Base-by-base conservation (phyloP, 306 rosid species). In the Myrica gale region DNA sequence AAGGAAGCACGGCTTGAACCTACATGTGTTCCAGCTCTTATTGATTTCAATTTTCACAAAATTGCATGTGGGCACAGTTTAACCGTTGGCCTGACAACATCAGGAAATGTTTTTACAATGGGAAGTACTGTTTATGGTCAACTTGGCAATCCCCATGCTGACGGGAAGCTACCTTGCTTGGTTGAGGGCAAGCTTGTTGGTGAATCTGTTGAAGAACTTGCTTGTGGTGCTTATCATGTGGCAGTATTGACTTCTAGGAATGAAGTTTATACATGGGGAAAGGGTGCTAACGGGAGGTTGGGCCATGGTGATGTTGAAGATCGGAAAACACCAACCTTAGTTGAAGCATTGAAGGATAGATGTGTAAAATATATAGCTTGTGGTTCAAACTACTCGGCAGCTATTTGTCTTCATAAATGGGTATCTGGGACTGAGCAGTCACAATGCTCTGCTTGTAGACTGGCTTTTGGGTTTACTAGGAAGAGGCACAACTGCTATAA, bases 201-300 rank as follows among this genome's bases (percentile, higher is more conserved):
- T 53, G 98, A 95, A 77, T 79, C 82, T 5, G 70, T 89, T 82
- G 93, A 92, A 74, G 99, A 95, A 78, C 87, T 96, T 79, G 90
- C 98, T 8, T 92, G 98, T 84, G 99, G 99, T 84, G 93, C 98
- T 20, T 96, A 96, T 89, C 98, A 96, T 83, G 92, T 96, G 53
- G 96, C 95, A 47, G 90, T 89, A 55, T 85, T 96, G 74, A 96
- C 97, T 45, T 87, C 96, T 54, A 82, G 84, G 85, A 92, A 96
- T 92, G 99, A 96, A 87, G 97, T 96, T 85, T 96, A 83, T 84
- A 96, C 99, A 3, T 96, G 99, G 99, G 99, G 99, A 67, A 96
- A 96, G 86, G 99, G 99, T 76, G 96, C 97, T 73, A 96, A 92
- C 85, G 99, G 99, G 79, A 90, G 99, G 84, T 84, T 96, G 84